Evolutionary conservation across 257 asterid genomes (phyloP), one percentile per base, ranked within the genome.

Genomic region (Solanum pinnatisectum): DNA sequence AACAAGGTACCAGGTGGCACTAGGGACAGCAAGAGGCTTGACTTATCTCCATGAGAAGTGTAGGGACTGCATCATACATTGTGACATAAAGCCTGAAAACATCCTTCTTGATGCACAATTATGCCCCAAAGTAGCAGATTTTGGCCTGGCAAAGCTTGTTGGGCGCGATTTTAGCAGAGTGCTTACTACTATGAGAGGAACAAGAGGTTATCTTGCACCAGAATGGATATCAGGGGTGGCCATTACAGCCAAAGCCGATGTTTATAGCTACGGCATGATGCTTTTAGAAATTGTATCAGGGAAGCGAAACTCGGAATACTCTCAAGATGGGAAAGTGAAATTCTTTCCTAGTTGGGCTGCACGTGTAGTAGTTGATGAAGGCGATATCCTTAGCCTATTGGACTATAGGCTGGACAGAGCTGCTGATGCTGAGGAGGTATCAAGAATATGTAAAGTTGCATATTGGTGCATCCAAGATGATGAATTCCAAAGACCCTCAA

Each of bases 21-120:
- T 93, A 30, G 95, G 95, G 60, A 92, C 91, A 1, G 95, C 94
- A 4, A 90, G 94, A 87, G 95, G 95, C 23, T 91, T 93, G 90
- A 86, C 88, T 74, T 93, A 93, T 89, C 94, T 93, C 78, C 95
- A 93, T 52, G 95, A 93, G 88, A 90, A 93, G 74, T 93, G 94
- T 63, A 82, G 94, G 70, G 92, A 92, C 63, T 89, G 92, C 93
- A 92, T 92, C 42, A 92, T 92, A 56, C 94, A 91, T 71, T 91
- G 94, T 68, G 94, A 93, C 67, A 90, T 93, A 27, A 93, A 93
- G 88, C 94, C 94, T 7, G 94, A 92, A 84, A 93, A 93, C 89
- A 88, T 92, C 70, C 89, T 92, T 32, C 79, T 91, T 4, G 93
- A 92, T 72, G 83, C 90, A 37, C 91, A 91, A 63, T 84, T 91